Base-by-base conservation (phyloP, 345 rosid genomes). In the Nasturtium officinale region DNA sequence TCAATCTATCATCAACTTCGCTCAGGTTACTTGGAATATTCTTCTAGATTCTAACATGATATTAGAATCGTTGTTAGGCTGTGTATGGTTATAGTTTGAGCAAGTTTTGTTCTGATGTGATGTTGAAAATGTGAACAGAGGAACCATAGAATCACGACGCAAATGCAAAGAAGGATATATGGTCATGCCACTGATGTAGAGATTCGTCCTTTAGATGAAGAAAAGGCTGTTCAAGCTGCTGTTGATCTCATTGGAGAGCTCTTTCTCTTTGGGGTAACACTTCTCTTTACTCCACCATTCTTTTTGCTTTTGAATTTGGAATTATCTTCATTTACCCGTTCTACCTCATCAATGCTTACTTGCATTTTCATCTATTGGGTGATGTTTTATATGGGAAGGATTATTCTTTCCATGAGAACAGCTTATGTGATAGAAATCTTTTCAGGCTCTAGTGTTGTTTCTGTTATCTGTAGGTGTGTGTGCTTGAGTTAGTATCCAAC, bases 161-260 rank as follows among this genome's bases (percentile, higher is more conserved):
- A 78, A 74, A 85, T 83, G 80, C 99, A 95, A 83, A 85, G 98
- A 77, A 51, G 92, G 30, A 72, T 88, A 54, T 83, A 91, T 78
- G 61, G 94, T 21, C 99, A 91, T 66, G 89, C 94, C 3, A 95
- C 90, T 20, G 86, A 89, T 77, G 96, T 80, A 32, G 98, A 84
- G 83, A 91, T 95, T 28, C 90, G 94, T 35, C 99, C 98, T 65
- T 68, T 95, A 82, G 78, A 95, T 61, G 97, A 95, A 60, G 90
- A 90, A 80, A 95, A 87, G 77, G 99, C 99, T 67, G 94, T 95
- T 55, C 98, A 91, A 84, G 97, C 90, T 80, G 99, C 98, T 70
- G 93, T 82, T 9, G 97, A 91, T 74, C 93, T 95, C 43, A 84
- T 87, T 18, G 98, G 98, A 11, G 98, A 95, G 66, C 28, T 95